Evolutionary conservation across 163 green algal genomes (phyloP), one percentile per base, ranked within the genome.

Genomic region (Scenedesmus sp.): DNA sequence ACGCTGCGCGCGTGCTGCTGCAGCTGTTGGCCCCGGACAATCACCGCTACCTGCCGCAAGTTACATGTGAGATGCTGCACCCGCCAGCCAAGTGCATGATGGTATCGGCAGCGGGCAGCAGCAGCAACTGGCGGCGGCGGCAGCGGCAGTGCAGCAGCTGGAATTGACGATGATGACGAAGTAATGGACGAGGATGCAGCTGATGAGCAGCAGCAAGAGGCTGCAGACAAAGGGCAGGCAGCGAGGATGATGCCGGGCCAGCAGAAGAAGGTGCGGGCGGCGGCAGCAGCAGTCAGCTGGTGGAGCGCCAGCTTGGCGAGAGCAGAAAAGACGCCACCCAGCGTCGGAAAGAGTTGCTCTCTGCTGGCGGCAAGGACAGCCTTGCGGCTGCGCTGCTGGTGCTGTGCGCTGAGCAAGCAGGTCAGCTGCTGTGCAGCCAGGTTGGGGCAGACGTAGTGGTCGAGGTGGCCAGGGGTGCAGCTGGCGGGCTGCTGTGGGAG

Each of bases 271-370:
- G 84, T 43, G 92, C 18, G 40, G 51, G 30, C 12, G 82, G 37
- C 35, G 70, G 22, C 35, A 22, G n/a, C 44, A 43, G 73, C 51
- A 56, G 46, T 3, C 53, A 83, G 12, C 33, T 87, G 30, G 83
- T 87, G 13, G 83, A 94, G 79, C 87, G 92, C 3, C 82, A 90
- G 42, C 91, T 98, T 53, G 96, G 95, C 22, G 80, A 94, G 40
- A 97, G 95, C 94, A 97, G 97, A 86, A 98, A 98, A 90, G 96
- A 97, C 61, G 68, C 91, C 0, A 35, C 56, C 26, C 0, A 94
- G 13, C 90, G 96, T 40, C 92, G 96, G 33, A 81, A 61, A 0
- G 97, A 98, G 95, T 78, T 98, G 85, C 90, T 98, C 26, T 76
- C 65, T 76, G 94, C 94, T 22, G 46, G n/a, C 1, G 95, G 96